phyloP scores from a whole-genome alignment of 768 basidiomycete genomes.

The Suillus weaverae region DNA sequence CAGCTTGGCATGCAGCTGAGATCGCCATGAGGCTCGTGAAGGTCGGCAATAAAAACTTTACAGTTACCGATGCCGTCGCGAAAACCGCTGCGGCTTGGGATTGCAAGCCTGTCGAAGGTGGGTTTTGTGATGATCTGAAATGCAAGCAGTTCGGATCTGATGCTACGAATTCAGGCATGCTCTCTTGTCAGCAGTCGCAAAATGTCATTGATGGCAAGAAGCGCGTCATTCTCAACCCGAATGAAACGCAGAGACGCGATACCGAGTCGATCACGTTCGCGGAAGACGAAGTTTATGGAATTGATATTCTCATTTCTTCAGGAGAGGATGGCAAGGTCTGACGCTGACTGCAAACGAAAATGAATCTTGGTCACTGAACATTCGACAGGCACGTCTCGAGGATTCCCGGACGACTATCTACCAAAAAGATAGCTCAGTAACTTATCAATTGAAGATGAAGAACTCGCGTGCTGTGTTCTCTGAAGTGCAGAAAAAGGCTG shows the following conservation, averaged over 20 bases:
- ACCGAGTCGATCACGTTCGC: slow-evolving; percentile 84
- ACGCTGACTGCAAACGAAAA: background rate
- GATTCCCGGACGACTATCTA: slow-evolving; percentile 91
- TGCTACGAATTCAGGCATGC: slow-evolving; percentile 62
- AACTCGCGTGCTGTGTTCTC: slow-evolving; percentile 95
- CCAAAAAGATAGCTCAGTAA: slow-evolving; percentile 82
- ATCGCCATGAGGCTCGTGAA: slow-evolving; percentile 88
- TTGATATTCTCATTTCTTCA: slow-evolving; percentile 88
- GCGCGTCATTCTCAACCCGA: slow-evolving; percentile 89
- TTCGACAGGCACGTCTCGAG: slow-evolving; percentile 75
- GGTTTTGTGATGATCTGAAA: slow-evolving; percentile 18
- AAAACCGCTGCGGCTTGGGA: slow-evolving; percentile 71
- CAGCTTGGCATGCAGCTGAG: slow-evolving; percentile 92
- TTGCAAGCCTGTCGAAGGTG: slow-evolving; percentile 95
- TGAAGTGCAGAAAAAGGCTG: slow-evolving; percentile 97
- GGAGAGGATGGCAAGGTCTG: slow-evolving; percentile 87
- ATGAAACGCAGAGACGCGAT: slow-evolving; percentile 79
- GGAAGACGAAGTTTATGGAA: slow-evolving; percentile 93
- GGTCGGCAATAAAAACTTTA: slow-evolving; percentile 94
- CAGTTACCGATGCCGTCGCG: slow-evolving; percentile 82
- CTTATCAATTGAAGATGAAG: slow-evolving; percentile 97
- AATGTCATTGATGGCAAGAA: slow-evolving; percentile 97
- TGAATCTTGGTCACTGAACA: background rate
- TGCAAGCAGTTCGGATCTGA: background rate
- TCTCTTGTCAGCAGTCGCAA: slow-evolving; percentile 92